A percentile compares a stretch with the other conserved stretches of the same genome.
phyloP scores from a whole-genome alignment of 495 filamentous ascomycete species.

The Aspergillus nanangensis region DNA sequence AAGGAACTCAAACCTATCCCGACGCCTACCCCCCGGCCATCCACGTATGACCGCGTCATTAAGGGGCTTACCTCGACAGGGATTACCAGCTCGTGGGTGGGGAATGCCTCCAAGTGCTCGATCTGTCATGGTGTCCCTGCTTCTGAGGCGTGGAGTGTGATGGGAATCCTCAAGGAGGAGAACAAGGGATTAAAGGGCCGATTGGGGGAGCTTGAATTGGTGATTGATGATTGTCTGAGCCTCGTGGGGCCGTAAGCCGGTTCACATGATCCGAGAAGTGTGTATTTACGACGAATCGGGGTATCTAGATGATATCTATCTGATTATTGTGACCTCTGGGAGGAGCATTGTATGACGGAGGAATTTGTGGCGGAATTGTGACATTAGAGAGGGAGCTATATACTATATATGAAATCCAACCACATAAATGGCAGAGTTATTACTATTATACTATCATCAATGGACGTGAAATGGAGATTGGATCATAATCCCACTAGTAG shows the following conservation, averaged over 20 bases:
- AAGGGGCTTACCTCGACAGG: conserved; percentile 36
- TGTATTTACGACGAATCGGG: background rate
- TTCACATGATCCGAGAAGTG: background rate
- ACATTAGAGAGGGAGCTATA: no score
- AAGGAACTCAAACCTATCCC: conserved; percentile 19
- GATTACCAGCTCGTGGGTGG: conserved; percentile 29
- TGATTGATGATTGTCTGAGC: conserved; percentile 68
- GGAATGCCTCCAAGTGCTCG: conserved; percentile 39
- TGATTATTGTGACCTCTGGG: no score
- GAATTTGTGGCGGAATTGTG: no score
- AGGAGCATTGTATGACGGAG: no score
- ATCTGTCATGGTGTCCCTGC: conserved; percentile 60
- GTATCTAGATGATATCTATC: background rate
- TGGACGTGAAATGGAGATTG: no score
- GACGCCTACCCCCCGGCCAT: conserved; percentile 24
- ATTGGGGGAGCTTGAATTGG: conserved; percentile 60
- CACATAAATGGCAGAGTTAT: no score
- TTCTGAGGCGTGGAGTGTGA: conserved; percentile 67
- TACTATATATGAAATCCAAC: no score
- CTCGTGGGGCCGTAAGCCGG: conserved; percentile 44
- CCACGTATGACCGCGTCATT: conserved; percentile 38
- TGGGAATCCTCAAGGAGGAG: conserved; percentile 66
- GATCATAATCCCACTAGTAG: no score
- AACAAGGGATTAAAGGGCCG: conserved; percentile 66
- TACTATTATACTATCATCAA: no score